A percentile compares a stretch with the other conserved stretches of the same genome.
phyloP scores from a whole-genome alignment of 352 stramenopile genomes.

The Phytopythium delawarense region DNA sequence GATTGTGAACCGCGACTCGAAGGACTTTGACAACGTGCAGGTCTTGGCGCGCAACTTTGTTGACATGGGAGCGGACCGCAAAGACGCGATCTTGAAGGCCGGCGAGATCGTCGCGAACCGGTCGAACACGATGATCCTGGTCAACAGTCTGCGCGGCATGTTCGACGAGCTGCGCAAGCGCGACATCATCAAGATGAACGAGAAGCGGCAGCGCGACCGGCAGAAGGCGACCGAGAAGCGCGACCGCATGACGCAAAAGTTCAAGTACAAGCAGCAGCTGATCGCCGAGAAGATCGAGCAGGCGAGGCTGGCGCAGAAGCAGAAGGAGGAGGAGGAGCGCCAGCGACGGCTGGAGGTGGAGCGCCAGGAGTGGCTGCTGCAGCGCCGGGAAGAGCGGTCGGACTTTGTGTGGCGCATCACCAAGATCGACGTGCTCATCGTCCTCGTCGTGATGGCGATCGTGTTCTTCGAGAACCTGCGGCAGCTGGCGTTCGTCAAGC shows the following conservation, averaged over 20 bases:
- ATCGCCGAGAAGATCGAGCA: slow-evolving; percentile 63
- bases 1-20: slow-evolving; percentile 52
- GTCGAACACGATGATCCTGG: slow-evolving; percentile 80
- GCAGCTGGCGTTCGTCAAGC: slow-evolving; percentile 56
- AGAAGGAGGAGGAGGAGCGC: slow-evolving; percentile 43
- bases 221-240: slow-evolving; percentile 55
- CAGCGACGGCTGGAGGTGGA: slow-evolving; percentile 27
- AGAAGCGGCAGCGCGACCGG: slow-evolving; percentile 52
- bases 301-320: slow-evolving; percentile 39
- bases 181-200: slow-evolving; percentile 77
- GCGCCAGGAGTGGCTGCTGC: slow-evolving; percentile 27
- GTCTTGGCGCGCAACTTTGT: slow-evolving; percentile 61
- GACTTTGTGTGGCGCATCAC: slow-evolving; percentile 61
- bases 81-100: slow-evolving; percentile 68
- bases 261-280: slow-evolving; percentile 60
- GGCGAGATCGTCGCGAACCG: slow-evolving; percentile 73
- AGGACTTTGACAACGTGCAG: slow-evolving; percentile 58
- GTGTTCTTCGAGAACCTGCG: slow-evolving; percentile 75
- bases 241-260: slow-evolving; percentile 58
- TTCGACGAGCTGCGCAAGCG: slow-evolving; percentile 72
- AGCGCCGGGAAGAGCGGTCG: slow-evolving; percentile 27
- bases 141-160: slow-evolving; percentile 52
- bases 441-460: slow-evolving; percentile 66
- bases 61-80: slow-evolving; percentile 48
- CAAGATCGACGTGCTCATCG: slow-evolving; percentile 67